Percentiles rank a stretch among this genome's conserved stretches.
Conservation (phyloP, 345 rosid genomes). For the Rubroshorea leprosula region DNA sequence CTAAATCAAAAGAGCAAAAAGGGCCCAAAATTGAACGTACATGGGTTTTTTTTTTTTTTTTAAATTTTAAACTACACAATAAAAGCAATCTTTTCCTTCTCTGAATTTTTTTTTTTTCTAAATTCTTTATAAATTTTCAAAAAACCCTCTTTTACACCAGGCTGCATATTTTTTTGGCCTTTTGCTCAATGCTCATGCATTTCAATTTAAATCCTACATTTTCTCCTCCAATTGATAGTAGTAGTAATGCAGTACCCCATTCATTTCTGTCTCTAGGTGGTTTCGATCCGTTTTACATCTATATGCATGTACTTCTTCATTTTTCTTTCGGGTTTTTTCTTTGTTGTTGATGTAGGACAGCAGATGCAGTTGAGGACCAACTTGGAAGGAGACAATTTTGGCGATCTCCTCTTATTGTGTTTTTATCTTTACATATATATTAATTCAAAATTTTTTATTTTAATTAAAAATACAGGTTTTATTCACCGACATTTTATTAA, state of each 20-base stretch:
- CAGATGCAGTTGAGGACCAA: conserved; percentile 24
- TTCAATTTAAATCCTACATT: conserved; percentile 10
- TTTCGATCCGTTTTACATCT: neutral
- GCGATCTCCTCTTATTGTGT: conserved; percentile 45
- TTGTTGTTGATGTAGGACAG: conserved; percentile 15
- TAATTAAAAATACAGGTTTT: too few relatives aligned
- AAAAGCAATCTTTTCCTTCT: conserved; percentile 28
- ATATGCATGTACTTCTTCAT: neutral
- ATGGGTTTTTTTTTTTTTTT: too few relatives aligned
- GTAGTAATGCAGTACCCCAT: too few relatives aligned
- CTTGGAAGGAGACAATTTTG: conserved; percentile 52
- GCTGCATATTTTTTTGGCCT: conserved; percentile 33
- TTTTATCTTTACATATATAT: too few relatives aligned
- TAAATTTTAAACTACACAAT: too few relatives aligned
- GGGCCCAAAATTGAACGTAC: too few relatives aligned
- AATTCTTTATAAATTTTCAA: neutral
- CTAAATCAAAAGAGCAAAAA: too few relatives aligned
- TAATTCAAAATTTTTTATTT: too few relatives aligned
- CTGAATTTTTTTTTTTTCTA: neutral
- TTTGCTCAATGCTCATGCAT: conserved; percentile 11
- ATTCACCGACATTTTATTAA: too few relatives aligned
- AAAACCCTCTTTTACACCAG: neutral
- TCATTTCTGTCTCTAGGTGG: conserved; percentile 1
- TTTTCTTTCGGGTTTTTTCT: neutral
- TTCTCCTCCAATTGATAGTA: too few relatives aligned